Evolutionary conservation across 2,329 filamentous ascomycete genomes (phyloP), one percentile per base, ranked within the genome.

Genomic region (Aspergillus floridensis): DNA sequence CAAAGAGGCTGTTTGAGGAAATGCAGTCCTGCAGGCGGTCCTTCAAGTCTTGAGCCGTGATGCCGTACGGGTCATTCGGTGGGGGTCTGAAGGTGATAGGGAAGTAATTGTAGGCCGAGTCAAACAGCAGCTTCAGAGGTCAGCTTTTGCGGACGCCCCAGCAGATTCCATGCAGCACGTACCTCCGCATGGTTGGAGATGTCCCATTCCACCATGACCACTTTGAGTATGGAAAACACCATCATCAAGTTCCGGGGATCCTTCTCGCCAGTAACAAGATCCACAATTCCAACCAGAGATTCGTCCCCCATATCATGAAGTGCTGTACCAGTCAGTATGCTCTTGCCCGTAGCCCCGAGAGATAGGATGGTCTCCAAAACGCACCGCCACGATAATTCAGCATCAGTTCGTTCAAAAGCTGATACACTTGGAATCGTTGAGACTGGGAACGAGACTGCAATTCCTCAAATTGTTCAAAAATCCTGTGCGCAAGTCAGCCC

Each of bases 81-180:
- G 87, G 87, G 11, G 87, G 86, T 66, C 85, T 82, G 73, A 89
- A 90, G 0, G 87, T 89, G 65, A 90, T 89, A 0, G 87, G 87
- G 68, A 89, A 90, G 71, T 90, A 90, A 66, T 88, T 88, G 73
- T 88, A 90, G 19, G 88, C 86, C 3, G 86, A 81, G 64, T 90
- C 87, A 68, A 89, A 89, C 49, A 89, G 77, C 31, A 74, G 69
- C 79, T 78, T 60, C 35, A 3, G 2, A n/a, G 11, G 49, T 74
- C 52, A 74, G 68, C 26, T n/a, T 12, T 19, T 19, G 19, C 12
- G n/a, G 22, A 24, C 35, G 10, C 19, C 22, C 21, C 8, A 21
- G 22, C 32, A 32, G 14, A 24, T 31, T 21, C 7, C 24, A 24
- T 29, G 35, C 24, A 53, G 26, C 31, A 35, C 63, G 55, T 74